phyloP scores from a whole-genome alignment of 257 asterid genomes.

The Rhazya stricta region DNA sequence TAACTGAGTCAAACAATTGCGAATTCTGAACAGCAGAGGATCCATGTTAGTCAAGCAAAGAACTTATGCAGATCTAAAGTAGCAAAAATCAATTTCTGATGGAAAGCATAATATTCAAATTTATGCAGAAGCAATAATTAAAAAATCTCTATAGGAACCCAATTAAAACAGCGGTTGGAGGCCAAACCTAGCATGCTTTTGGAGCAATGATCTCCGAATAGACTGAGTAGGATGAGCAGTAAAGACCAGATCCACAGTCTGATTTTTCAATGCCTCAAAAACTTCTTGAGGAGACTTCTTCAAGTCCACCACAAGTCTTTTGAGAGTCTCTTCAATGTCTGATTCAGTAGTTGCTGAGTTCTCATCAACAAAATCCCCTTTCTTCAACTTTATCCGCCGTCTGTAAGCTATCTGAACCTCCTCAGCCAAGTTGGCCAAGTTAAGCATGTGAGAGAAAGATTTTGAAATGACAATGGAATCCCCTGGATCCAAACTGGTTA shows the following conservation, averaged over 20 bases:
- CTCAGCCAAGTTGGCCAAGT: slow-evolving; percentile 50
- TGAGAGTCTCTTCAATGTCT: slow-evolving; percentile 45
- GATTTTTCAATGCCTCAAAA: slow-evolving; percentile 48
- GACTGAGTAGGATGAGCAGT: slow-evolving; percentile 57
- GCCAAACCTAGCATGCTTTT: slow-evolving; percentile 44
- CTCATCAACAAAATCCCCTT: slow-evolving; percentile 35
- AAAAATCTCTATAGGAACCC: neutral
- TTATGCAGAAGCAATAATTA: neutral
- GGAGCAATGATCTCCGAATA: slow-evolving; percentile 47
- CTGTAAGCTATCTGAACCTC: slow-evolving; percentile 46
- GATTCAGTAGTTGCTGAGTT: slow-evolving; percentile 43
- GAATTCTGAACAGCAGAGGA: slow-evolving; percentile 27
- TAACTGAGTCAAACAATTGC: slow-evolving; percentile 46
- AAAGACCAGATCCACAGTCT: slow-evolving; percentile 47
- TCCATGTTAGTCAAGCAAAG: slow-evolving; percentile 4
- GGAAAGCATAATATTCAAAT: neutral
- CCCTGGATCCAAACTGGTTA: slow-evolving; percentile 50
- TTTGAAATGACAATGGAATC: slow-evolving; percentile 50
- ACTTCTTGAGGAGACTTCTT: slow-evolving; percentile 45
- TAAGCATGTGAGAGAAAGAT: slow-evolving; percentile 50
- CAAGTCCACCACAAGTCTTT: slow-evolving; percentile 41
- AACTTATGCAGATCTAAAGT: neutral
- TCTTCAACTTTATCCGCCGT: slow-evolving; percentile 35
- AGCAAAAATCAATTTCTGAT: neutral
- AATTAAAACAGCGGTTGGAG: neutral